phyloP scores from a whole-genome alignment of 2,329 filamentous ascomycete species.

The Beauveria varroae region DNA sequence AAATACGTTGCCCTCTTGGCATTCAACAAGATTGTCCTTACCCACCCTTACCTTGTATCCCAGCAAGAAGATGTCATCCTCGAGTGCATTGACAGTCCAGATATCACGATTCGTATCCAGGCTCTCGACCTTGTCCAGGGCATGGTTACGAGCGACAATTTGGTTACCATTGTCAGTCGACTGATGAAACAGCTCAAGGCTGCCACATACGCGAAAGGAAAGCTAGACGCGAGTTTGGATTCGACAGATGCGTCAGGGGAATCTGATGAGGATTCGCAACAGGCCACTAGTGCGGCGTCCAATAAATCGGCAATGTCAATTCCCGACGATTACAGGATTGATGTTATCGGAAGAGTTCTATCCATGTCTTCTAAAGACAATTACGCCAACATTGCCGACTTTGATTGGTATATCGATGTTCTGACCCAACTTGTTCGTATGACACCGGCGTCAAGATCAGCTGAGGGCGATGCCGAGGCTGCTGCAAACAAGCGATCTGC shows the following conservation, averaged over 20 bases:
- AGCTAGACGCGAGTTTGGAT: slow-evolving; percentile 33
- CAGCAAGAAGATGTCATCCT: slow-evolving; percentile 95
- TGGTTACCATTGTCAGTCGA: slow-evolving; percentile 76
- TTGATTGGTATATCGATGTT: slow-evolving; percentile 95
- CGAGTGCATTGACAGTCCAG: slow-evolving; percentile 89
- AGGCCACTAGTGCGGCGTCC: slow-evolving; percentile 29
- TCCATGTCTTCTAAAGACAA: slow-evolving; percentile 86
- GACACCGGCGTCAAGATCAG: slow-evolving; percentile 42
- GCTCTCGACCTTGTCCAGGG: slow-evolving; percentile 86
- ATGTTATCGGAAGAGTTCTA: slow-evolving; percentile 75
- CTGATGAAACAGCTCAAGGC: slow-evolving; percentile 80
- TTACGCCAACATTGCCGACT: slow-evolving; percentile 79
- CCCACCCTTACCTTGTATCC: slow-evolving; percentile 81
- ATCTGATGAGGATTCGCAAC: slow-evolving; percentile 44
- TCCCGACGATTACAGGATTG: slow-evolving; percentile 77
- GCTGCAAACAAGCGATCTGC: slow-evolving; percentile 20
- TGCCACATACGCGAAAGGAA: slow-evolving; percentile 44
- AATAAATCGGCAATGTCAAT: slow-evolving; percentile 49
- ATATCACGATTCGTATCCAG: slow-evolving; percentile 91
- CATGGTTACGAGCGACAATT: slow-evolving; percentile 85
- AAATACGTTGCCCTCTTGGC: slow-evolving; percentile 96
- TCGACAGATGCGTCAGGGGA: slow-evolving; percentile 37
- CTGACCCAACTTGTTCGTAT: slow-evolving; percentile 77
- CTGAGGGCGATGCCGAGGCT: slow-evolving; percentile 28
- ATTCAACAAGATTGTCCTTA: slow-evolving; percentile 88